Evolutionary conservation across 495 filamentous ascomycete species (phyloP).

Genomic region (Podospora appendiculata): DNA sequence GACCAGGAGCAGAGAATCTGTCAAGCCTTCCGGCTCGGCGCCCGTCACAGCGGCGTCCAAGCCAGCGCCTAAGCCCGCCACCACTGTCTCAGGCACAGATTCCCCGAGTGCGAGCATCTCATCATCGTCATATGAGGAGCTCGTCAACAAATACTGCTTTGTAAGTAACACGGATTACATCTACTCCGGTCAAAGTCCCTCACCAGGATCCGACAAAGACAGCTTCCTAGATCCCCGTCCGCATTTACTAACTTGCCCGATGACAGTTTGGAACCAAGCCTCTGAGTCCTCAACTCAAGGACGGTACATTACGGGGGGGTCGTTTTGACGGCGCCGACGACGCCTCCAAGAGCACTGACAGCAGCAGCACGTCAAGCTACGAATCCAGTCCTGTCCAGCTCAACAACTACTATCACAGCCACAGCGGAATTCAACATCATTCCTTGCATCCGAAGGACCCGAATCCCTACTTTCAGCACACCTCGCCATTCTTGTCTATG

Average conservation of each 20-base stretch:
- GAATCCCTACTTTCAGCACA: slow-evolving; percentile 27
- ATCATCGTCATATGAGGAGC: slow-evolving; percentile 82
- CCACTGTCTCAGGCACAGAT: slow-evolving; percentile 20
- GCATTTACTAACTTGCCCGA: slow-evolving; percentile 8
- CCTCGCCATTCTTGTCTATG: slow-evolving; percentile 10
- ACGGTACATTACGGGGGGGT: slow-evolving; percentile 20
- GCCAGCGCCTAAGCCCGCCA: background rate
- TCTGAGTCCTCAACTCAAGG: slow-evolving; percentile 26
- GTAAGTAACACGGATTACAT: slow-evolving; percentile 56
- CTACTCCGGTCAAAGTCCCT: background rate
- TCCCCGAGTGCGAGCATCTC: slow-evolving; percentile 47
- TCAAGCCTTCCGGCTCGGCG: background rate
- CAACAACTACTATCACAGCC: slow-evolving; percentile 21
- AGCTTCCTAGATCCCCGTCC: slow-evolving; percentile 1
- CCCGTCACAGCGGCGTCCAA: slow-evolving; percentile 4
- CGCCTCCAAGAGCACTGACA: slow-evolving; percentile 14
- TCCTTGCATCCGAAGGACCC: slow-evolving; percentile 23
- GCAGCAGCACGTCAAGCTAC: slow-evolving; percentile 26
- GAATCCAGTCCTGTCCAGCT: slow-evolving; percentile 29
- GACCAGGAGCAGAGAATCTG: slow-evolving; percentile 7
- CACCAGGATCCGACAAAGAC: slow-evolving; percentile 13
- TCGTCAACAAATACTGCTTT: slow-evolving; percentile 97
- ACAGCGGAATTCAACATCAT: slow-evolving; percentile 31
- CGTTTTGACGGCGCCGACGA: slow-evolving; percentile 29
- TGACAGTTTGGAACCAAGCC: slow-evolving; percentile 40